Conservation (phyloP, 192 early-diverging fungal genomes). For the Coemansia sp. region DNA sequence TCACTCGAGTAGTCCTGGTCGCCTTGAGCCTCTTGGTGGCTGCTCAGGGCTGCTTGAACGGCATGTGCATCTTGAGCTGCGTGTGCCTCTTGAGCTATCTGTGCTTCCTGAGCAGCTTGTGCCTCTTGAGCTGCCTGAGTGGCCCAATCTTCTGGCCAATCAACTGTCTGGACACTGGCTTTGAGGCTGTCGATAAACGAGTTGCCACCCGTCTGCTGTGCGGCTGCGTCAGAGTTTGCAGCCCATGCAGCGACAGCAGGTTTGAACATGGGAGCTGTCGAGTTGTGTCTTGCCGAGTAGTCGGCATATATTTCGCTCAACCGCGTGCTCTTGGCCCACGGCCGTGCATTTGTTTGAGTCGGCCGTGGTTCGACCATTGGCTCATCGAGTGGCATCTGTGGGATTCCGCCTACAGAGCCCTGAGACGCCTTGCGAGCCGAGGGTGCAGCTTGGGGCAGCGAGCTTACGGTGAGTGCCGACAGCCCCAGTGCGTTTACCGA, state of each 20-base stretch:
- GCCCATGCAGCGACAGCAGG: conserved; percentile 9
- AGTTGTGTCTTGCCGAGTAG: conserved; percentile 55
- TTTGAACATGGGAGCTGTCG: conserved; percentile 42
- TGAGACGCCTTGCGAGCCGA: conserved; percentile 28
- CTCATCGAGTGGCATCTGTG: not conserved
- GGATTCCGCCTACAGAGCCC: conserved; percentile 10
- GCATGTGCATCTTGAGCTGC: not conserved
- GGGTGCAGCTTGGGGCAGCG: conserved; percentile 10
- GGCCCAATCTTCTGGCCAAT: conserved; percentile 31
- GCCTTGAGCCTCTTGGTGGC: not conserved
- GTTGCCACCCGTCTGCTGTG: conserved; percentile 15
- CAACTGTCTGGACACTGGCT: conserved; percentile 28
- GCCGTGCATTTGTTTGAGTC: conserved; percentile 20
- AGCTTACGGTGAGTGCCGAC: conserved; percentile 26
- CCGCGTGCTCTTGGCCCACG: conserved; percentile 54
- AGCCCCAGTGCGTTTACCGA: conserved; percentile 32
- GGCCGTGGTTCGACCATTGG: not conserved
- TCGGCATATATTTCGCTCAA: conserved; percentile 56
- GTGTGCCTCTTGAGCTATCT: not conserved
- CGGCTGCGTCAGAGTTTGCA: conserved; percentile 5
- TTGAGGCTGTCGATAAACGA: conserved; percentile 53
- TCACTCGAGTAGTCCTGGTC: conserved; percentile 27
- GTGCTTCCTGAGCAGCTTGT: not conserved
- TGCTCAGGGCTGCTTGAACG: not conserved
- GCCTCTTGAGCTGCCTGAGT: not conserved